Evolutionary conservation across 805 yeast species (phyloP), one percentile per base, ranked within the genome.

Genomic region (Pichia insulana): DNA sequence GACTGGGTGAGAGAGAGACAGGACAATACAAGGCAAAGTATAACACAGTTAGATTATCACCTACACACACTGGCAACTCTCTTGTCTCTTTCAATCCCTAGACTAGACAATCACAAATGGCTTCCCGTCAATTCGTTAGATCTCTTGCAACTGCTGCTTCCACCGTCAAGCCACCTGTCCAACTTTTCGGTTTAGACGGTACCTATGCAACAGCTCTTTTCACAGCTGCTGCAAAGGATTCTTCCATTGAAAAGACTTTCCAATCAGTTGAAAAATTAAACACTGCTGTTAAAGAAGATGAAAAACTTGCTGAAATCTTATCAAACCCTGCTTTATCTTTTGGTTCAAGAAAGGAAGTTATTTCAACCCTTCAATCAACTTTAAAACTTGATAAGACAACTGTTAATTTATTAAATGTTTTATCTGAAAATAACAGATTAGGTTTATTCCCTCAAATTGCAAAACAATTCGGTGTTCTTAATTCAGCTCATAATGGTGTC

Each of bases 401-500:
- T 46, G 57, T 76, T 55, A 92, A 89, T 74, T 77, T 92, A 64
- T 76, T 92, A 64, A 64, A 65, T 47, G 95, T 89, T 39, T 73
- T 92, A 55, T 87, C 96, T 55, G 95, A 87, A 63, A 89, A 92
- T 83, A 87, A 89, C 81, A 81, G 98, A 71, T 77, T 92, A 66
- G 66, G 69, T 48, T 67, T 88, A 56, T 74, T 92, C 56, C 63
- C 70, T 44, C 65, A 71, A 43, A 75, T 92, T 62, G 73, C 76
- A 57, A 64, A 71, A 51, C 84, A 87, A 70, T 92, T 83, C 65
- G 70, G 75, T 53, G 68, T 76, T 57, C 79, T 92, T 59, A 78
- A 78, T 63, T 90, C 86, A 62, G 97, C 97, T 45, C 75, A 83
- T 74, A 78, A 80, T 56, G 97, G 97, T 56, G 71, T 87, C 51